phyloP scores from a whole-genome alignment of 345 rosid genomes.

The Kandelia obovata region DNA sequence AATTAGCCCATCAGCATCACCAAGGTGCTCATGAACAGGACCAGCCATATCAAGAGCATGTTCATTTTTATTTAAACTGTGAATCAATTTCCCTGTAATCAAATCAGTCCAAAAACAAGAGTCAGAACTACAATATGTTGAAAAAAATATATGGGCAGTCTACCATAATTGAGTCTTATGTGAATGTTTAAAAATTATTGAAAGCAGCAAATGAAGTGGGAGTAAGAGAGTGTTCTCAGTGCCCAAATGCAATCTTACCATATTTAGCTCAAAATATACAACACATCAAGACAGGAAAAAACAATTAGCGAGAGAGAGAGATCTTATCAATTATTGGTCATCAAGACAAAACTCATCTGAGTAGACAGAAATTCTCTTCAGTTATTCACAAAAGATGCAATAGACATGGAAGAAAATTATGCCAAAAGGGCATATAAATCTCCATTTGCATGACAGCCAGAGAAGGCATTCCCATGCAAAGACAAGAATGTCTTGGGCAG shows the following conservation, averaged over 20 bases:
- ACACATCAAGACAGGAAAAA: background rate
- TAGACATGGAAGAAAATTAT: background rate
- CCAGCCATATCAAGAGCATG: constrained; percentile 90
- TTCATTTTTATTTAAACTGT: constrained; percentile 77
- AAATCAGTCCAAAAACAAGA: constrained; percentile 6
- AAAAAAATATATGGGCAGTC: background rate
- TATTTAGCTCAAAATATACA: background rate
- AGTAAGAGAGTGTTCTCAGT: no score
- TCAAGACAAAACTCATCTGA: background rate
- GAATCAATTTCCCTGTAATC: constrained; percentile 69
- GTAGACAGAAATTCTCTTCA: background rate
- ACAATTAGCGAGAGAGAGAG: background rate
- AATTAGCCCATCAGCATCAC: constrained; percentile 33
- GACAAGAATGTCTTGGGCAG: background rate
- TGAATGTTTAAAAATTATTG: no score
- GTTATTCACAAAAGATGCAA: background rate
- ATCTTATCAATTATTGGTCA: background rate
- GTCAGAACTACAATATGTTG: background rate
- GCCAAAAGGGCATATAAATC: background rate
- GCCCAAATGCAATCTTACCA: background rate
- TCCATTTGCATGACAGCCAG: background rate
- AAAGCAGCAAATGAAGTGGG: no score
- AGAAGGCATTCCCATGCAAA: background rate
- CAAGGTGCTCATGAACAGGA: constrained; percentile 64
- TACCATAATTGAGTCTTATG: background rate